Conservation (phyloP, 2,329 filamentous ascomycete genomes). For the Stromatinia cepivora region DNA sequence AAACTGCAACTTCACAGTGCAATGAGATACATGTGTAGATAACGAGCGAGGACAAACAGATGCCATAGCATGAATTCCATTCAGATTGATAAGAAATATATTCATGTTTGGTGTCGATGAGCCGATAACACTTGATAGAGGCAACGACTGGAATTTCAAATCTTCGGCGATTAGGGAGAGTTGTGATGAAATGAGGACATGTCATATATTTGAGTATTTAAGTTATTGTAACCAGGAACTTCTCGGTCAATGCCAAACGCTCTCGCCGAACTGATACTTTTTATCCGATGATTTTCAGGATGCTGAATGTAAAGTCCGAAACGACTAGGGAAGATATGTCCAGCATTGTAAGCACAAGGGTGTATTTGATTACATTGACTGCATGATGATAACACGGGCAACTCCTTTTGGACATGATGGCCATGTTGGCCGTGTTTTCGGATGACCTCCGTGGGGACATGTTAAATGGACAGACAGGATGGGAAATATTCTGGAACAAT, state of each 20-base stretch:
- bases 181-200: not conserved
- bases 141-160: not conserved
- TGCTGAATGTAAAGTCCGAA: conserved; percentile 9
- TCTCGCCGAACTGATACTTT: not conserved
- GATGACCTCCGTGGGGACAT: not conserved
- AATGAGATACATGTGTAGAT: conserved; percentile 46
- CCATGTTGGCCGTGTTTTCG: not conserved
- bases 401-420: conserved; percentile 11
- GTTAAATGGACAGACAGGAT: not conserved
- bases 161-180: not conserved
- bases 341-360: conserved; percentile 14
- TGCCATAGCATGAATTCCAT: conserved; percentile 50
- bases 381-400: conserved; percentile 9
- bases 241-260: not conserved
- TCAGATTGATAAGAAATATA: conserved; percentile 52
- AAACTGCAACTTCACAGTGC: conserved; percentile 41
- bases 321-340: not conserved
- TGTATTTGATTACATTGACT: not conserved
- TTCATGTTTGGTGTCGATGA: conserved; percentile 38
- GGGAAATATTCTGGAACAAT: conserved; percentile 7
- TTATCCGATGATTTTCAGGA: not conserved
- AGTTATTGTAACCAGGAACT: not conserved
- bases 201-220: not conserved
- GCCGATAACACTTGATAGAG: conserved; percentile 36
- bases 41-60: conserved; percentile 48